Evolutionary conservation across 495 filamentous ascomycete genomes (phyloP).

Genomic region (Lepidopterella palustris): DNA sequence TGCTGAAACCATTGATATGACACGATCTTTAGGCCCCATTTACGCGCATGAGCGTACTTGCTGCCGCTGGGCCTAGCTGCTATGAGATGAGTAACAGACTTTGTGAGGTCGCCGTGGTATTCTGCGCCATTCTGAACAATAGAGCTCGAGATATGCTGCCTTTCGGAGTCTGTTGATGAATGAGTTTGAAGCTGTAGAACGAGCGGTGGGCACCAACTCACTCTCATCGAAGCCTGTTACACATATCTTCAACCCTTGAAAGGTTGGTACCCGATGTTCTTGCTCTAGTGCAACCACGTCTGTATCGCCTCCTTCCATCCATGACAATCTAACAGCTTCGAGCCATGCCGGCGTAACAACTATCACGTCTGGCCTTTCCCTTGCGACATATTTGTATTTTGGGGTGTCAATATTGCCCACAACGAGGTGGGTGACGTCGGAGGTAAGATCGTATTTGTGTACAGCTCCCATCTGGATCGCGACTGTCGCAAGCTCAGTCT

Average conservation of each 20-base stretch:
- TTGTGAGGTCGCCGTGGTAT: constrained; percentile 82
- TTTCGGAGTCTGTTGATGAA: constrained; percentile 49
- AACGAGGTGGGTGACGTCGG: constrained; percentile 90
- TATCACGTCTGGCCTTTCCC: constrained; percentile 74
- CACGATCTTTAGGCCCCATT: constrained; percentile 73
- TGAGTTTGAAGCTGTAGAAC: constrained; percentile 15
- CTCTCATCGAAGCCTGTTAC: constrained; percentile 86
- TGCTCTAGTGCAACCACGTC: constrained; percentile 62
- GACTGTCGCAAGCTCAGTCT: constrained; percentile 41
- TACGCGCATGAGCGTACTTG: constrained; percentile 79
- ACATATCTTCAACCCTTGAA: constrained; percentile 65
- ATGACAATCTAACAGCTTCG: constrained; percentile 69
- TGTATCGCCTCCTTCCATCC: constrained; percentile 75
- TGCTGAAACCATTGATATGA: constrained; percentile 78
- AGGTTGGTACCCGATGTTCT: constrained; percentile 53
- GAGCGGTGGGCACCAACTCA: constrained; percentile 39
- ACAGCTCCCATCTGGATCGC: constrained; percentile 78
- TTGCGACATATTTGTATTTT: constrained; percentile 94
- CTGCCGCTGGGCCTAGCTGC: constrained; percentile 69
- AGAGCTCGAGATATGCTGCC: constrained; percentile 59
- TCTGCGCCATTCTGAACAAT: constrained; percentile 64
- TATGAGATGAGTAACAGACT: constrained; percentile 77
- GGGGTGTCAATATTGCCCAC: constrained; percentile 79
- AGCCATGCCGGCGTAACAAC: constrained; percentile 77
- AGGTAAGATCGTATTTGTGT: constrained; percentile 86